Evolutionary conservation across 2,329 filamentous ascomycete species (phyloP).

Genomic region (Lecanicillium sp.): DNA sequence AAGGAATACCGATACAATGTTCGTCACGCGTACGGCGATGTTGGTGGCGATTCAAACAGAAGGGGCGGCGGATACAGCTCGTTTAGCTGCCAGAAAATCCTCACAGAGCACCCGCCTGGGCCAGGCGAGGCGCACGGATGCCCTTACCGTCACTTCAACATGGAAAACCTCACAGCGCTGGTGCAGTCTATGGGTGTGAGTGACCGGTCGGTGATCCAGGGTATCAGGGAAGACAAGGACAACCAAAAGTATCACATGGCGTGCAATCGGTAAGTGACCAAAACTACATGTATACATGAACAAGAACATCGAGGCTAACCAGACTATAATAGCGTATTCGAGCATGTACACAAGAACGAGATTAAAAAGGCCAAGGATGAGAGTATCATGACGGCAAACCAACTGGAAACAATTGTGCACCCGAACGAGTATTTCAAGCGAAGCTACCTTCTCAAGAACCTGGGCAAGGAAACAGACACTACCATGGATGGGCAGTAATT

Average conservation of each 20-base stretch:
- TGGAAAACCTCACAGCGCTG: conserved; percentile 75
- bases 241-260: conserved; percentile 89
- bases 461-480: conserved; percentile 49
- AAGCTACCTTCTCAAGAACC: conserved; percentile 80
- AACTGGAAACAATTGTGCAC: conserved; percentile 92
- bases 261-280: conserved; percentile 64
- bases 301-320: neutral
- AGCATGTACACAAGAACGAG: conserved; percentile 72
- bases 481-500: conserved; percentile 46
- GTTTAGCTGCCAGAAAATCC: conserved; percentile 89
- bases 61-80: conserved; percentile 83
- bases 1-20: conserved; percentile 98
- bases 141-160: conserved; percentile 84
- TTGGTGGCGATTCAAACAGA: conserved; percentile 84
- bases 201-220: conserved; percentile 69
- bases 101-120: conserved; percentile 81
- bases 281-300: neutral
- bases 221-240: conserved; percentile 81
- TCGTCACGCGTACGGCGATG: conserved; percentile 89
- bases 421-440: conserved; percentile 98
- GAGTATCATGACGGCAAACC: conserved; percentile 59
- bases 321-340: conserved; percentile 61
- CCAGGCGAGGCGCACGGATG: conserved; percentile 91
- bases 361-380: conserved; percentile 72
- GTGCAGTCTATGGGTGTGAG: conserved; percentile 72